A percentile compares a stretch with the other conserved stretches of the same genome.
Conservation (phyloP, 352 stramenopile genomes). For the Blastocystis sp. region DNA sequence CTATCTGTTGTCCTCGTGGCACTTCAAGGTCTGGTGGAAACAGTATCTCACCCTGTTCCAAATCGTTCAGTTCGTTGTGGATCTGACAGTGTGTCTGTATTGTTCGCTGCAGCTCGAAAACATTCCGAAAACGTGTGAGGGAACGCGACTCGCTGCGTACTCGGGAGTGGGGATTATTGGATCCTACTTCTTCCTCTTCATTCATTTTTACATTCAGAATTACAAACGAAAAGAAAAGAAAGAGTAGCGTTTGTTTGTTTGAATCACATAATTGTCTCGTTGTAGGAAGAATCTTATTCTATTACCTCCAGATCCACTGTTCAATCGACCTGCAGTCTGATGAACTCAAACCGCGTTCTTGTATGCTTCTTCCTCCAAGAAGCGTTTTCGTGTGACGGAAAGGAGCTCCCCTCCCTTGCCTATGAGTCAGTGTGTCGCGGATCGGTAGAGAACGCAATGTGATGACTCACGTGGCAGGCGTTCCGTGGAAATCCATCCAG, state of each 20-base stretch:
- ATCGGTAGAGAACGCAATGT: background rate
- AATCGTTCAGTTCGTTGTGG: slow-evolving; percentile 54
- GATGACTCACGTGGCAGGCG: background rate
- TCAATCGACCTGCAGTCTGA: too few species aligned
- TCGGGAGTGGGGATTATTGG: slow-evolving; percentile 49
- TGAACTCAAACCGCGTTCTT: background rate
- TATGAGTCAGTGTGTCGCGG: background rate
- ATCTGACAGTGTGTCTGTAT: slow-evolving; percentile 39
- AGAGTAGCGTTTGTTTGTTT: slow-evolving; percentile 48
- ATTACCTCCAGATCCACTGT: too few species aligned
- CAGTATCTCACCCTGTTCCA: slow-evolving; percentile 53
- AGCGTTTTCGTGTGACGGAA: background rate
- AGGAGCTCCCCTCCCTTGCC: background rate
- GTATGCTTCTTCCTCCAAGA: slow-evolving; percentile 46
- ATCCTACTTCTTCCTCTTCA: slow-evolving; percentile 51
- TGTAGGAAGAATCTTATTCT: too few species aligned
- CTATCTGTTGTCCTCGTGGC: slow-evolving; percentile 44
- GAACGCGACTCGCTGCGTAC: slow-evolving; percentile 2
- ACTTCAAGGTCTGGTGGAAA: slow-evolving; percentile 54
- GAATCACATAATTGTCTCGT: too few species aligned
- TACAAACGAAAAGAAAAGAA: slow-evolving; percentile 48
- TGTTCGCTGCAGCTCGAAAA: background rate
- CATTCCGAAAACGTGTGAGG: background rate
- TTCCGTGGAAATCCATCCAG: background rate
- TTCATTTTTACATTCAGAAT: slow-evolving; percentile 23